Percentiles rank a stretch among this genome's conserved stretches.
Conservation (phyloP, 352 stramenopile genomes). For the Globisporangium takayamanum region DNA sequence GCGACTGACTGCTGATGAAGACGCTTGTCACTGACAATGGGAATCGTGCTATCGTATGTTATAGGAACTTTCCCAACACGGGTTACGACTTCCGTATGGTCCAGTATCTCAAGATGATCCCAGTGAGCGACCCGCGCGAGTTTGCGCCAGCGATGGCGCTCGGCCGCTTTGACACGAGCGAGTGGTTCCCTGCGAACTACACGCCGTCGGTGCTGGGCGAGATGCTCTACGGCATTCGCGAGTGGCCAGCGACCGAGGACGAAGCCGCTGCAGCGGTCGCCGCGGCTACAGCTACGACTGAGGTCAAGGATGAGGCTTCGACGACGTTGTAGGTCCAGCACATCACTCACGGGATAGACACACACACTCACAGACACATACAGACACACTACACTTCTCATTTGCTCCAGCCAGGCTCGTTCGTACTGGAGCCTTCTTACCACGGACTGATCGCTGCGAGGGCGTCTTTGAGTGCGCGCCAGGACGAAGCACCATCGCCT, state of each 20-base stretch:
- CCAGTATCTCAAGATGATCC: conserved; percentile 53
- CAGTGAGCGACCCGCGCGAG: conserved; percentile 27
- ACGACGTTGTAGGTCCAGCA: too few species aligned
- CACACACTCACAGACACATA: too few species aligned
- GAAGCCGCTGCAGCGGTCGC: conserved; percentile 10
- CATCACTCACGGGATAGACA: too few species aligned
- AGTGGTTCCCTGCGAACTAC: conserved; percentile 37
- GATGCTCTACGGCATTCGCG: conserved; percentile 27
- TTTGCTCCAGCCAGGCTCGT: not conserved
- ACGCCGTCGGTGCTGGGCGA: conserved; percentile 25
- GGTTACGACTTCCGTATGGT: conserved; percentile 46
- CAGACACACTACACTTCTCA: not conserved
- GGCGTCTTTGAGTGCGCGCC: conserved; percentile 43
- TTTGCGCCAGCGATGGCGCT: conserved; percentile 34
- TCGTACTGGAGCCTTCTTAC: conserved; percentile 17
- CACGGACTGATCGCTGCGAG: conserved; percentile 72
- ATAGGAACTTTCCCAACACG: conserved; percentile 38
- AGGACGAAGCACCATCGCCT: conserved; percentile 15
- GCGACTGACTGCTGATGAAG: too few species aligned
- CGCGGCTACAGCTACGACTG: not conserved
- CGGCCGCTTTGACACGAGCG: conserved; percentile 20
- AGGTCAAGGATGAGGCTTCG: too few species aligned
- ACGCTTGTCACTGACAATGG: too few species aligned
- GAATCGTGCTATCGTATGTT: too few species aligned
- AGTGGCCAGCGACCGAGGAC: conserved; percentile 22